Evolutionary conservation across 192 early-diverging fungal species (phyloP).

Genomic region (Coemansia sp.): DNA sequence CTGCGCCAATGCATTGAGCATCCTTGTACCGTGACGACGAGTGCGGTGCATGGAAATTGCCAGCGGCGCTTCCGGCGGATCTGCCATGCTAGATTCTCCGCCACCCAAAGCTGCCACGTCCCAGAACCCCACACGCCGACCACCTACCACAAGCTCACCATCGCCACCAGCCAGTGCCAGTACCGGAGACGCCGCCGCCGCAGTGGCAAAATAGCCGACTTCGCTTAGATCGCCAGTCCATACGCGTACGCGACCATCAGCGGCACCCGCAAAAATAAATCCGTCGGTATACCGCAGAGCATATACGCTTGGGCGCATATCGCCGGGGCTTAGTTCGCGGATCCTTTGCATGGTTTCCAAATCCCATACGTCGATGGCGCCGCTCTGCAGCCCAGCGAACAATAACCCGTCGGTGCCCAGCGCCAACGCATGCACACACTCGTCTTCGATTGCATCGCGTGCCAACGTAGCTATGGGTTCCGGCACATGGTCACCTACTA

Average conservation of each 20-base stretch:
- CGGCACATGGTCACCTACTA: slow-evolving; percentile 11
- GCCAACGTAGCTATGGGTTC: slow-evolving; percentile 25
- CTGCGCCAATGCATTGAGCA: slow-evolving; percentile 65
- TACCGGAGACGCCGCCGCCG: slow-evolving; percentile 59
- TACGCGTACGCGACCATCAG: slow-evolving; percentile 69
- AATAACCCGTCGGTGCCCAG: slow-evolving; percentile 67
- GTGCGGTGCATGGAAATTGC: not conserved
- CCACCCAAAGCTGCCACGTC: slow-evolving; percentile 34
- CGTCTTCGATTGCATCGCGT: slow-evolving; percentile 36
- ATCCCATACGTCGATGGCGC: slow-evolving; percentile 75
- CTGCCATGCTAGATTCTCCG: not conserved
- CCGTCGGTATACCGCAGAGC: slow-evolving; percentile 52
- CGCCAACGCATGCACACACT: slow-evolving; percentile 64
- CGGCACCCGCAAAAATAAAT: slow-evolving; percentile 64
- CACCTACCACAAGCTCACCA: slow-evolving; percentile 59
- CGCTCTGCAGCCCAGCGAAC: slow-evolving; percentile 75
- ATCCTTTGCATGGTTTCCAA: slow-evolving; percentile 67
- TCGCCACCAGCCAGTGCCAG: slow-evolving; percentile 57
- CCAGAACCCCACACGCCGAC: slow-evolving; percentile 66
- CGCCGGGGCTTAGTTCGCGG: slow-evolving; percentile 25
- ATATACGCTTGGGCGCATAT: slow-evolving; percentile 59
- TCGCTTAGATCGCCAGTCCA: slow-evolving; percentile 68
- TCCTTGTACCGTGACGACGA: slow-evolving; percentile 12
- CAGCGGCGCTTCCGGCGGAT: not conserved
- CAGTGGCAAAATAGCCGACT: slow-evolving; percentile 46